Base-by-base conservation (phyloP, 129 eudicot genomes). In the Lonicera japonica region DNA sequence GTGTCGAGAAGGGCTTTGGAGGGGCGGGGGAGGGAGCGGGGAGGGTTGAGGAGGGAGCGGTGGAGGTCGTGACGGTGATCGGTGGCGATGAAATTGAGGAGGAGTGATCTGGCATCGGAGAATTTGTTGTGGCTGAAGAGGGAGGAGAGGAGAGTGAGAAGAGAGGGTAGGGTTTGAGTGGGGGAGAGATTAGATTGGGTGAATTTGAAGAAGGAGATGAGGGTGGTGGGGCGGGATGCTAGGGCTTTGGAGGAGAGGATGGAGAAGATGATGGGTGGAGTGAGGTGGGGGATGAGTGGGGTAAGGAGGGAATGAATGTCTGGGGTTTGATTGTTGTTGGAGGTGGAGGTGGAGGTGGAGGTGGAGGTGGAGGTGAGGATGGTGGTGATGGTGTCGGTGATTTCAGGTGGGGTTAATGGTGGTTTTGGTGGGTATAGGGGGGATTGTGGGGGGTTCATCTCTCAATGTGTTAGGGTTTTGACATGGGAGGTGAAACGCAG, bases 121-220 rank as follows among this genome's bases (percentile, higher is more conserved):
- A 77, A 86, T 70, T 90, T 90, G 82, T 79, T 80, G 80, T 68
- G 68, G 60, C 80, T 65, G 63, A 86, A 73, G 59, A 90, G 86
- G 10, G 84, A 52, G 51, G 82, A 65, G 66, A 90, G 89, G 34
- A 90, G 75, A 17, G 79, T 24, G 57, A 83, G 79, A 55, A 83
- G 82, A 0, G 83, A 77, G 1, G 83, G 75, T 70, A 79, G 82
- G 70, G 76, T 5, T 39, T 52, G 40, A 60, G 11, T 59, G 25
- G 8, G 41, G 55, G 79, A 64, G 56, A 63, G 22, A 61, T 74
- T 75, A 17, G 59, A 25, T 25, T 57, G 77, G 40, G 84, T 58
- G 73, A 41, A 66, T 21, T 53, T 68, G 82, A 76, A 75, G 81
- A 88, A 84, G 16, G 76, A 67, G 57, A 83, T 60, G 68, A 83